Conservation (phyloP, 208 protist species). For the Trypanosoma conorhini region DNA sequence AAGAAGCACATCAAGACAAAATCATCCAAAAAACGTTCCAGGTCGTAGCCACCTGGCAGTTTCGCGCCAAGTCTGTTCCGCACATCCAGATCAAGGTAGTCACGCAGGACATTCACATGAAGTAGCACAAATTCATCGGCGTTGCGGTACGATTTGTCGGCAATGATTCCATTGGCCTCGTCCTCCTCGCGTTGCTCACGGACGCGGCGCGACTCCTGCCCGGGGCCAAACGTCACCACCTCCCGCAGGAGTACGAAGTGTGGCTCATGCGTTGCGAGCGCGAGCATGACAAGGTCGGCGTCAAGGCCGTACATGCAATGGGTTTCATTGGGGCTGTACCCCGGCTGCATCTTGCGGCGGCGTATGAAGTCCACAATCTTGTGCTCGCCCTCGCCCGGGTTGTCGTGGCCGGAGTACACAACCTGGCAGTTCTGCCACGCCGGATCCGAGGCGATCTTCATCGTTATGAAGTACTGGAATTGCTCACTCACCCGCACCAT, state of each 20-base stretch:
- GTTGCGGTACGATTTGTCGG: slow-evolving; percentile 79
- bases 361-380: slow-evolving; percentile 99
- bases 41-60: slow-evolving; percentile 44
- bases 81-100: slow-evolving; percentile 96
- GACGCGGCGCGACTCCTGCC: slow-evolving; percentile 53
- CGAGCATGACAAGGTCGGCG: slow-evolving; percentile 98
- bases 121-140: slow-evolving; percentile 90
- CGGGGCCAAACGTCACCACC: slow-evolving; percentile 85
- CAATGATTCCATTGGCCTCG: slow-evolving; percentile 75
- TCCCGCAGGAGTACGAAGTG: slow-evolving; percentile 98
- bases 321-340: slow-evolving; percentile 94
- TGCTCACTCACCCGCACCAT: slow-evolving; percentile 94
- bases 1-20: slow-evolving; percentile 98
- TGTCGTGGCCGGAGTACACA: slow-evolving; percentile 94
- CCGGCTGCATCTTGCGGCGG: slow-evolving; percentile 84
- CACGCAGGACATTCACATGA: slow-evolving; percentile 94
- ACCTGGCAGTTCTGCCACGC: slow-evolving; percentile 94
- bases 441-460: slow-evolving; percentile 92
- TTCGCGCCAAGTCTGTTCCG: slow-evolving; percentile 30
- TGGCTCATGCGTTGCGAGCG: slow-evolving; percentile 95
- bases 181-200: slow-evolving; percentile 78
- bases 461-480: slow-evolving; percentile 95
- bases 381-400: slow-evolving; percentile 99
- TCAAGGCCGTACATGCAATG: slow-evolving; percentile 99
- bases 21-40: slow-evolving; percentile 96